Conservation (phyloP, 2,329 filamentous ascomycete genomes). For the Didymella pomorum region DNA sequence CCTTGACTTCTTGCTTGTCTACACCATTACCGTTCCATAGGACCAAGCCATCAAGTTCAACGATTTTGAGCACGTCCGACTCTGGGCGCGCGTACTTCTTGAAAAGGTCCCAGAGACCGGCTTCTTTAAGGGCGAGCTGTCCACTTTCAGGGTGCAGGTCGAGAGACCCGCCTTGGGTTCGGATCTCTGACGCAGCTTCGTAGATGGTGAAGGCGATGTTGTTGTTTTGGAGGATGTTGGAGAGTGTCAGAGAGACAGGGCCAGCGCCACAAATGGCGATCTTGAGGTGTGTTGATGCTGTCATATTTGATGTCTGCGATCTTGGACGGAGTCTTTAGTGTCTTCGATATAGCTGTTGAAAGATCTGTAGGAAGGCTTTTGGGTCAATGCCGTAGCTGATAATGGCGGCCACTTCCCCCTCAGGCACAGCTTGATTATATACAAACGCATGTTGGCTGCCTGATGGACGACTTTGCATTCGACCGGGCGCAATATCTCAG, state of each 20-base stretch:
- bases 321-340: neutral
- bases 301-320: neutral
- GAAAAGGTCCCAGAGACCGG: conserved; percentile 61
- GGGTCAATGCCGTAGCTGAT: neutral
- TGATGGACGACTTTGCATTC: neutral
- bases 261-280: conserved; percentile 53
- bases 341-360: neutral
- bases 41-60: conserved; percentile 49
- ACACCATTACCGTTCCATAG: conserved; percentile 39
- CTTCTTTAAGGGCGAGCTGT: conserved; percentile 60
- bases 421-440: neutral
- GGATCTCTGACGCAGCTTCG: conserved; percentile 49
- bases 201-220: conserved; percentile 60
- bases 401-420: neutral
- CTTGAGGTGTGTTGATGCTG: conserved; percentile 18
- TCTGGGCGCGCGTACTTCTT: conserved; percentile 61
- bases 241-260: conserved; percentile 59
- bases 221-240: conserved; percentile 60
- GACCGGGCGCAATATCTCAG: neutral
- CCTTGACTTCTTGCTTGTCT: conserved; percentile 51
- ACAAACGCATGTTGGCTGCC: neutral
- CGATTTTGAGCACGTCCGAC: conserved; percentile 59
- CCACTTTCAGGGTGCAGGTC: conserved; percentile 63
- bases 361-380: neutral
- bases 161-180: conserved; percentile 49